Percentiles rank a stretch among this genome's conserved stretches.
Conservation (phyloP, 352 stramenopile species). For the Globisporangium uncinulatum region DNA sequence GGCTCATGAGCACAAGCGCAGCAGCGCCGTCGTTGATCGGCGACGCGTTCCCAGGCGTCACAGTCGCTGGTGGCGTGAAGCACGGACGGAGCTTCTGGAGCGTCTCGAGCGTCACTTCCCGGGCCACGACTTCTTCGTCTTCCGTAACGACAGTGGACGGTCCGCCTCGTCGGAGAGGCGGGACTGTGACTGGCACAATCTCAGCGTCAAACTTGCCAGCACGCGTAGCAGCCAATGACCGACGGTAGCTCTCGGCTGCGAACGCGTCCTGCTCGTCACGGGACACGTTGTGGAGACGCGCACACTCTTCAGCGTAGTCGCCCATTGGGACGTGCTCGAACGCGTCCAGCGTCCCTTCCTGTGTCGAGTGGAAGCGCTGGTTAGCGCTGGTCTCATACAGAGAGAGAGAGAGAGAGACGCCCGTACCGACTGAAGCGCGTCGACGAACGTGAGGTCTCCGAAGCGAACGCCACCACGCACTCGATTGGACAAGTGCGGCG, state of each 20-base stretch:
- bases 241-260: constrained; percentile 89
- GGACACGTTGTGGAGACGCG: constrained; percentile 71
- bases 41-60: constrained; percentile 94
- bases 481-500: constrained; percentile 87
- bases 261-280: constrained; percentile 93
- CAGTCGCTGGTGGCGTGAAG: constrained; percentile 82
- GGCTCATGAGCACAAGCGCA: constrained; percentile 91
- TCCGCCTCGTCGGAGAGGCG: constrained; percentile 27
- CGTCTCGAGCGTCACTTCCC: constrained; percentile 81
- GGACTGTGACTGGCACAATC: constrained; percentile 82
- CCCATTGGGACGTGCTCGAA: constrained; percentile 95
- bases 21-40: constrained; percentile 95
- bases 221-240: constrained; percentile 48
- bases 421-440: constrained; percentile 68
- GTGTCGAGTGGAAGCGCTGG: constrained; percentile 1
- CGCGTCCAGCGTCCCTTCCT: constrained; percentile 92
- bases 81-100: constrained; percentile 82
- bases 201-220: constrained; percentile 72
- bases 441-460: constrained; percentile 84
- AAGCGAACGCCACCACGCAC: constrained; percentile 72
- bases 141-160: constrained; percentile 23
- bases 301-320: constrained; percentile 91
- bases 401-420: too few relatives aligned
- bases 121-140: constrained; percentile 88
- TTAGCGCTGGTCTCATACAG: neutral